Evolutionary conservation across 2,329 filamentous ascomycete species (phyloP), one percentile per base, ranked within the genome.

Genomic region (Aspergillus japonicus): DNA sequence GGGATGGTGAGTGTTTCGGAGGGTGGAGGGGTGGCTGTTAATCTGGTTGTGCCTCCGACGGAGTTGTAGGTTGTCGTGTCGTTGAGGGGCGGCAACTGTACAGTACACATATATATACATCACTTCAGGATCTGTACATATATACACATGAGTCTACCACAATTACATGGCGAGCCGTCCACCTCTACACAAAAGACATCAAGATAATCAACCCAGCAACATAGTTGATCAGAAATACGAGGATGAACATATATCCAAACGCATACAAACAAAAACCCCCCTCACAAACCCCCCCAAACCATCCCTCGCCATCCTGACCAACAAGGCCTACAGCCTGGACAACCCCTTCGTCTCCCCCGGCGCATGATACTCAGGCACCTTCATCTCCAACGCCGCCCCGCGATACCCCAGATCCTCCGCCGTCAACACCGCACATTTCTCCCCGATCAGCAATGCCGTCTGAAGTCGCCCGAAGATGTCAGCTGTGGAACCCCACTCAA

Each of bases 381-480:
- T 89, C 90, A 94, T 94, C 47, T 92, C 87, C 62, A 94, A 79
- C 10, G 87, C 89, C 31, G 81, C 80, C 31, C 90, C 90, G 39
- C 83, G 87, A 76, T 92, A 92, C 3, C 88, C 89, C 19, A 92
- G 77, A 64, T 92, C 89, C 74, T 92, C 89, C 8, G 83, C 89
- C 1, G 86, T 82, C 23, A 92, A 82, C 61, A 89, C 78, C 2
- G 88, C 87, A 54, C 84, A 87, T 80, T 91, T 92, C 80, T 92
- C 89, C 44, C 89, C 89, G 61, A 92, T 91, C 53, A 91, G 81
- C 10, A 92, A 81, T 5, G 89, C 89, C 39, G 88, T 91, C 63
- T 85, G 26, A 24, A 21, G 31, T 29, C 21, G 11, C 29, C 26
- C 2, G 2, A 26, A 26, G 2, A 26, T 8, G 23, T 26, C 6